Evolutionary conservation across 805 yeast species (phyloP).

Genomic region (Sugiyamaella qingdaonensis): DNA sequence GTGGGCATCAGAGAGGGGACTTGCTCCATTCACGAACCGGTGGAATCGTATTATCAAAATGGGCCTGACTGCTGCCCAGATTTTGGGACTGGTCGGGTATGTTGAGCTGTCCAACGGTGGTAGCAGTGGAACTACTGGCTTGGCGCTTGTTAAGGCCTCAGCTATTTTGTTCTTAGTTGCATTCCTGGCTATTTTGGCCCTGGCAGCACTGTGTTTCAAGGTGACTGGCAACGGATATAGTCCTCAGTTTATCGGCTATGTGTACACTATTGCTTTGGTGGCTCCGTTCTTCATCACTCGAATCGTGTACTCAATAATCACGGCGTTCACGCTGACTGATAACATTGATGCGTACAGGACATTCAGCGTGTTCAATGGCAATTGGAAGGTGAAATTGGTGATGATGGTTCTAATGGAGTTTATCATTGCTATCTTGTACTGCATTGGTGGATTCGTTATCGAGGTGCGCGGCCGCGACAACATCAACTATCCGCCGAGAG

Average conservation of each 20-base stretch:
- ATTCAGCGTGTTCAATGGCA: constrained; percentile 16
- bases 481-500: too few relatives aligned
- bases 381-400: constrained; percentile 66
- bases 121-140: not conserved
- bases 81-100: constrained; percentile 12
- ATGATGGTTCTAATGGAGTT: constrained; percentile 78
- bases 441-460: constrained; percentile 11
- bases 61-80: constrained; percentile 3
- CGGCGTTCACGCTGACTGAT: constrained; percentile 10
- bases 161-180: constrained; percentile 7
- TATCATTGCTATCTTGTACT: constrained; percentile 49
- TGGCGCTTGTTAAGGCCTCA: constrained; percentile 10
- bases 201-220: constrained; percentile 3
- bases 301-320: constrained; percentile 6
- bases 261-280: constrained; percentile 4
- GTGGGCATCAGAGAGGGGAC: not conserved
- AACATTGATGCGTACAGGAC: constrained; percentile 7
- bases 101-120: constrained; percentile 1
- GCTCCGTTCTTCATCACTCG: constrained; percentile 15
- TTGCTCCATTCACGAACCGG: not conserved
- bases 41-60: constrained; percentile 8
- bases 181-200: not conserved
- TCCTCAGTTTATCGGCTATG: constrained; percentile 5
- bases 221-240: constrained; percentile 4
- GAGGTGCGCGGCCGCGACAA: constrained; percentile 5